A percentile compares a stretch with the other conserved stretches of the same genome.
Evolutionary conservation across 768 basidiomycete genomes (phyloP).

Genomic region (Aureoboletus auriporus): DNA sequence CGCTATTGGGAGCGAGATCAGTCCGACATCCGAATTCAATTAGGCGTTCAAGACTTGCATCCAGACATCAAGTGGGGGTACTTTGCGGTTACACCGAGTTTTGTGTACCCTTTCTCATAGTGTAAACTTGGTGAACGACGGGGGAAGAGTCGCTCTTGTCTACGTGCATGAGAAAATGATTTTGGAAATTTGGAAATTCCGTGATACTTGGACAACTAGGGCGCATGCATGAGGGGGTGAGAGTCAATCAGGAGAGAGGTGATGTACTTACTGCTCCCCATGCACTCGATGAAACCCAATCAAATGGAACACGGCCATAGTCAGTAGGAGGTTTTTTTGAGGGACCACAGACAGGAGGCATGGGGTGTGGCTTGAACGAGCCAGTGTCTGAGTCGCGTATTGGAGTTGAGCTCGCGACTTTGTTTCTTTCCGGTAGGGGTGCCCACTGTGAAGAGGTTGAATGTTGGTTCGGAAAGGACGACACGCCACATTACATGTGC

Average conservation of each 20-base stretch:
- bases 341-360: conserved; percentile 10
- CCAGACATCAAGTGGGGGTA: conserved; percentile 46
- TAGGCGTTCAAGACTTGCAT: conserved; percentile 19
- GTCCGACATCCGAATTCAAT: neutral
- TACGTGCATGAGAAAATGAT: conserved; percentile 17
- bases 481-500: conserved; percentile 17
- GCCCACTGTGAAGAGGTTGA: conserved; percentile 19
- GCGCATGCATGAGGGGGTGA: neutral
- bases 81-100: conserved; percentile 23
- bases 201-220: conserved; percentile 10
- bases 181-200: conserved; percentile 21
- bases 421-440: conserved; percentile 23
- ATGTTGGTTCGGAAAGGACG: neutral
- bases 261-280: conserved; percentile 21
- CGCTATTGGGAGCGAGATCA: conserved; percentile 30
- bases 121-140: conserved; percentile 23
- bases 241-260: neutral
- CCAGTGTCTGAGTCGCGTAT: conserved; percentile 1
- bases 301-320: conserved; percentile 13
- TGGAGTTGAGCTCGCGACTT: conserved; percentile 30
- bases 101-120: conserved; percentile 21
- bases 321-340: conserved; percentile 18
- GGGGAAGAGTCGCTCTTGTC: conserved; percentile 18
- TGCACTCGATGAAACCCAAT: conserved; percentile 11
- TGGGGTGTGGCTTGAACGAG: neutral